Evolutionary conservation across 352 stramenopile genomes (phyloP).

Genomic region (Peronosclerospora sorghi): DNA sequence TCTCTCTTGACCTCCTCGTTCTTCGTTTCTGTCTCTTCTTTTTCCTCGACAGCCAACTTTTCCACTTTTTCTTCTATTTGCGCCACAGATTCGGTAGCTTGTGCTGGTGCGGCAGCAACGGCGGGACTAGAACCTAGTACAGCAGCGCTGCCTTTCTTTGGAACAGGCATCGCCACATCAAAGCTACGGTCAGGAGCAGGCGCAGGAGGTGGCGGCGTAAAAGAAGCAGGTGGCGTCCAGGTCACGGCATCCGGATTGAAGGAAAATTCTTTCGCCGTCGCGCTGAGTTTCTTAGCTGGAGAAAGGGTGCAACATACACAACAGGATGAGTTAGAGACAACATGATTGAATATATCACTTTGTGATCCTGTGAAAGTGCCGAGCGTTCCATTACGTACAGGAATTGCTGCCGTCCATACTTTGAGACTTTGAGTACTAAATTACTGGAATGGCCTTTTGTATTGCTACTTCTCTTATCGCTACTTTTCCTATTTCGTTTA

Average conservation of each 20-base stretch:
- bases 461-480: background rate
- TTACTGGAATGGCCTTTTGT: background rate
- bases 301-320: background rate
- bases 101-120: slow-evolving; percentile 5
- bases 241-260: slow-evolving; percentile 62
- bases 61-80: slow-evolving; percentile 23
- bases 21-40: slow-evolving; percentile 20
- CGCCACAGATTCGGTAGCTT: slow-evolving; percentile 16
- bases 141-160: slow-evolving; percentile 54
- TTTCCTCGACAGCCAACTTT: slow-evolving; percentile 11
- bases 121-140: slow-evolving; percentile 19
- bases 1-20: slow-evolving; percentile 21
- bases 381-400: slow-evolving; percentile 18
- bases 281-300: slow-evolving; percentile 61
- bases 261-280: slow-evolving; percentile 55
- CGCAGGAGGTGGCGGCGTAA: slow-evolving; percentile 33
- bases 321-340: background rate
- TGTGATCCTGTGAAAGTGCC: background rate
- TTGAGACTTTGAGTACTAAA: background rate
- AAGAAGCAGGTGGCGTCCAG: slow-evolving; percentile 41
- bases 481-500: background rate
- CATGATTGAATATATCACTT: background rate
- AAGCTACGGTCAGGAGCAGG: slow-evolving; percentile 30
- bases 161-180: slow-evolving; percentile 58
- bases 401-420: slow-evolving; percentile 30